Percentiles rank a stretch among this genome's conserved stretches.
phyloP scores from a whole-genome alignment of 371 early-diverging fungal genomes.

The Zychaea mexicana region DNA sequence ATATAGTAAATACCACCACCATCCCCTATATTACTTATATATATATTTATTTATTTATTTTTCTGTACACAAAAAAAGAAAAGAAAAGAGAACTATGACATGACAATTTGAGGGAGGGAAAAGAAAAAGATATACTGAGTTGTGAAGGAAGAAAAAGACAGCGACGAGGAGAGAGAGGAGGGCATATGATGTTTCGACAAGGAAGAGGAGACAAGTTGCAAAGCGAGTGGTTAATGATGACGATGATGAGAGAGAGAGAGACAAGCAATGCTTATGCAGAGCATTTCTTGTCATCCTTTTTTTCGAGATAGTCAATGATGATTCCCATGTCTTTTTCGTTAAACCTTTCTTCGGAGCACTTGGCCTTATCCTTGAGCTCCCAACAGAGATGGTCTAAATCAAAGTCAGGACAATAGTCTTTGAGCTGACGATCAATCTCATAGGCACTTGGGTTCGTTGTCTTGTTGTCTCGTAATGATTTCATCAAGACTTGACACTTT shows the following conservation, averaged over 20 bases:
- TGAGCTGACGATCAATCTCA: constrained; percentile 21
- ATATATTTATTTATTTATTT: neutral
- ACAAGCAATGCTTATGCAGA: neutral
- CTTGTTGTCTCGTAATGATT: constrained; percentile 13
- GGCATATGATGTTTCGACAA: too few species aligned
- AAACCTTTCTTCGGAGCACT: constrained; percentile 5
- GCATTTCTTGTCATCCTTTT: neutral
- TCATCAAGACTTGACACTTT: neutral
- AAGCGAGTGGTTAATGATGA: too few species aligned
- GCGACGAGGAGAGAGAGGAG: neutral
- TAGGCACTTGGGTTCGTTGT: constrained; percentile 22
- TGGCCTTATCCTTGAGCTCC: constrained; percentile 22
- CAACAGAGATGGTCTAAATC: constrained; percentile 28
- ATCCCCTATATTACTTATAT: neutral
- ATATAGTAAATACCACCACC: neutral
- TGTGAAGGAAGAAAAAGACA: neutral
- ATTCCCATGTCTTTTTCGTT: constrained; percentile 4
- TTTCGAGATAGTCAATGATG: constrained; percentile 9
- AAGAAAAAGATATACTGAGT: neutral
- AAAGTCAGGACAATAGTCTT: constrained; percentile 26
- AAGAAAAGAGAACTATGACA: neutral
- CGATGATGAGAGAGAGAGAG: neutral
- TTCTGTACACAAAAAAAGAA: constrained; percentile 4
- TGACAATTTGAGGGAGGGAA: constrained; percentile 2
- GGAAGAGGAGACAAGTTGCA: too few species aligned